Base-by-base conservation (phyloP, 768 basidiomycete genomes). In the Boletus sp. region DNA sequence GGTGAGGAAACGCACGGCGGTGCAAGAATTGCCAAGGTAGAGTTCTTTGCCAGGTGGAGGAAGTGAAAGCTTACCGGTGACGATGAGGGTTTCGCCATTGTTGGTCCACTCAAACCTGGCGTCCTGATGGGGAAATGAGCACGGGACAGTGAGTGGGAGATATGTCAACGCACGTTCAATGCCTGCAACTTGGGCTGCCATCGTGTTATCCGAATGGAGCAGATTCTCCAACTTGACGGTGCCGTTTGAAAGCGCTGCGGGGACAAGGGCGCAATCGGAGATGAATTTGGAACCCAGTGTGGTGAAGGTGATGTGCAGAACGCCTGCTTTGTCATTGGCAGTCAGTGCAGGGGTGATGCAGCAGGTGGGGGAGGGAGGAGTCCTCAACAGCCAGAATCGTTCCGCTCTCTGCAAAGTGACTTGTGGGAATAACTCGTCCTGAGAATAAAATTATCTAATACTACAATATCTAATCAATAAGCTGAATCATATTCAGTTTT, bases 161-260 rank as follows among this genome's bases (percentile, higher is more conserved):
- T 14, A 35, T 15, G 51, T 41, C n/a, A 12, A 45, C 32, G 36
- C 54, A 90, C 93, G 78, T 94, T 88, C 60, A 99, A 83, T 52
- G 94, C 92, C 42, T 84, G 77, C 32, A 98, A 79, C n/a, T n/a
- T n/a, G n/a, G 35, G 95, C 96, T 4, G 87, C 80, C 94, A 98
- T 98, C 97, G 97, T 99, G 69, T 99, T 96, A 66, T 98, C 96
- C 4, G 94, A 97, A 69, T 98, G 96, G 36, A 99, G 78, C 6
- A 99, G 75, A 64, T 99, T 99, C 72, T 79, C 87, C 54, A 99
- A 75, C 59, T 88, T 80, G 73, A 95, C 97, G 0, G 88, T 92
- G 1, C 96, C 97, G 46, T 82, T 83, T 0, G 85, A 94, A 12
- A 99, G 83, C 1, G 96, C 94, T 9, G 97, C 96, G 30, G 98